Percentiles rank a stretch among this genome's conserved stretches.
phyloP scores from a whole-genome alignment of 1,139 yeast species.

The Geotrichum phurueaensis region DNA sequence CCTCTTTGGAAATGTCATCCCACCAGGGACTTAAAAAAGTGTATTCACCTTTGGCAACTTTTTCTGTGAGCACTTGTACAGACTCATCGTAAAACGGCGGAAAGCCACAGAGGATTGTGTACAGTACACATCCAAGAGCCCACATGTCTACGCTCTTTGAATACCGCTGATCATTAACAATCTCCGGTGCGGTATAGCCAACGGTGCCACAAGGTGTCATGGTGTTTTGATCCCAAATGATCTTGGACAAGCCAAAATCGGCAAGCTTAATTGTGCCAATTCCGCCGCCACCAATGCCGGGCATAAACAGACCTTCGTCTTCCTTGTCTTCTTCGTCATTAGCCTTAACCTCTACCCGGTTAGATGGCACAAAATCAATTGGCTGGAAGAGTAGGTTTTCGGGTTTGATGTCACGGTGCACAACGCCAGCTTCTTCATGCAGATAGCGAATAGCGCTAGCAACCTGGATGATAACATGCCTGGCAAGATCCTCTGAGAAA shows the following conservation, averaged over 20 bases:
- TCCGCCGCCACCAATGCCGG: slow-evolving; percentile 83
- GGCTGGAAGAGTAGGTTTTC: slow-evolving; percentile 85
- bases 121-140: slow-evolving; percentile 91
- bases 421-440: slow-evolving; percentile 78
- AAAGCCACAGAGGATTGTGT: slow-evolving; percentile 86
- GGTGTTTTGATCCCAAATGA: slow-evolving; percentile 59
- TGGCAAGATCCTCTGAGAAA: slow-evolving; percentile 74
- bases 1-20: slow-evolving; percentile 82
- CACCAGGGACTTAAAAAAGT: slow-evolving; percentile 91
- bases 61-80: slow-evolving; percentile 67
- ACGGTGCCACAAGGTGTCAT: slow-evolving; percentile 89
- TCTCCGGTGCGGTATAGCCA: slow-evolving; percentile 92
- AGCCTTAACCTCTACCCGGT: slow-evolving; percentile 46
- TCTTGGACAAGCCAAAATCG: slow-evolving; percentile 88
- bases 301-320: slow-evolving; percentile 79
- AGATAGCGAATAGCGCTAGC: slow-evolving; percentile 75
- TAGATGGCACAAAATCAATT: slow-evolving; percentile 54
- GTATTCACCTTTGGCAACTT: slow-evolving; percentile 77
- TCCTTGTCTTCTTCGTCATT: slow-evolving; percentile 65
- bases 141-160: slow-evolving; percentile 92
- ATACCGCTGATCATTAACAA: slow-evolving; percentile 76
- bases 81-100: slow-evolving; percentile 94
- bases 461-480: slow-evolving; percentile 80
- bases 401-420: slow-evolving; percentile 92
- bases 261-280: slow-evolving; percentile 82